Base-by-base conservation (phyloP, 2,329 filamentous ascomycete species). In the Didymella exigua region DNA sequence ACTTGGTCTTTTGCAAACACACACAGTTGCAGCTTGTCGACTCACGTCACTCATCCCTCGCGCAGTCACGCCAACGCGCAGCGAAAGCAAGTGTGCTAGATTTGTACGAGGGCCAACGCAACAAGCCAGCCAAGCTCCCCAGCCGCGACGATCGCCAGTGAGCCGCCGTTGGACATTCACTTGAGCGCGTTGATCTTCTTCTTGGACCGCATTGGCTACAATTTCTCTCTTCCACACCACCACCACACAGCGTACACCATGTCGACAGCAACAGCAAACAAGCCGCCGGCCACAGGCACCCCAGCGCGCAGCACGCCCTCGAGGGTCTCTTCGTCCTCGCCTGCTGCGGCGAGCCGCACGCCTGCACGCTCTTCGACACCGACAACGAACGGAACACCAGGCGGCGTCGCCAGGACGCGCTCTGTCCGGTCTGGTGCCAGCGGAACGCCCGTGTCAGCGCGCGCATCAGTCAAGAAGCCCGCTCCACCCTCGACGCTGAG, bases 371-470 rank as follows among this genome's bases (percentile, higher is more conserved):
- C 63, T 5, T 68, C 66, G 26, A 65, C 70, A 6, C 64, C 72
- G 5, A 70, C 72, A 4, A 50, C 71, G 30, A 69, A 65, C 43
- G 66, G 66, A 55, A 51, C 64, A 31, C 38, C 60, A 24, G 67
- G 65, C 51, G 67, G 72, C 33, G 68, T 71, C 18, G 52, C 68
- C 19, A 58, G 71, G 51, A 69, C 65, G 26, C 65, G 71, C 44
- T 73, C 70, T 6, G 64, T 73, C 19, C 57, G 73, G n/a, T 69
- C 69, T 21, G 58, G 60, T 36, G 53, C 56, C 8, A 72, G 65
- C 48, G 72, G 73, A 33, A 61, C 72, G 13, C 75, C 75, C 9
- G 66, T 76, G 16, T 77, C 75, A 37, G 75, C 75, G 26, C 73
- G 75, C 49, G 68, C 75, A 8, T 65, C 74, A 10, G 74, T 72